phyloP scores from a whole-genome alignment of 306 rosid genomes.

The Castanospermum australe region DNA sequence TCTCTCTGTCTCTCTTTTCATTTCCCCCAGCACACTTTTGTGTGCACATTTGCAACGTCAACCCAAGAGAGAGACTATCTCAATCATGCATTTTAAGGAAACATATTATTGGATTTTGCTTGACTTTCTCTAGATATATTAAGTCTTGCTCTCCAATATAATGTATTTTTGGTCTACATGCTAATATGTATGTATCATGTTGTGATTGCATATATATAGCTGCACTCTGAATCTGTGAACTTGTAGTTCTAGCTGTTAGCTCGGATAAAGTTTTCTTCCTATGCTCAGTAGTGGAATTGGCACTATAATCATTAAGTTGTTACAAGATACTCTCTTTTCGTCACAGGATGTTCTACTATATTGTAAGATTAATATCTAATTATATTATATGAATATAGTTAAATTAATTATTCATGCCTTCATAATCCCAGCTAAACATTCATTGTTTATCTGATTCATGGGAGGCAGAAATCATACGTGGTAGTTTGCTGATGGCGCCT shows the following conservation, averaged over 20 bases:
- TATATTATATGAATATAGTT: not conserved
- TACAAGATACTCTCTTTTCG: not conserved
- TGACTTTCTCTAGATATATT: not conserved
- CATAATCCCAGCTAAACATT: conserved; percentile 40
- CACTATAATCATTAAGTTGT: not conserved
- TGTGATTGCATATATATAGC: not conserved
- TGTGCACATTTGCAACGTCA: not conserved
- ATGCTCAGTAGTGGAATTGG: not conserved
- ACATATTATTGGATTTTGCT: not conserved
- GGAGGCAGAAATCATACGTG: conserved; percentile 38
- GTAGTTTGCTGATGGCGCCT: conserved; percentile 44
- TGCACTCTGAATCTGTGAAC: not conserved
- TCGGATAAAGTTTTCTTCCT: not conserved
- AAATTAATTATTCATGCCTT: conserved; percentile 20
- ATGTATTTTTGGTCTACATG: not conserved
- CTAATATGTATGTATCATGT: not conserved
- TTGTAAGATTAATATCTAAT: not conserved
- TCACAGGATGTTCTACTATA: not conserved
- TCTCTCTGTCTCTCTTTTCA: not conserved
- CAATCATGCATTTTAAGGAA: not conserved
- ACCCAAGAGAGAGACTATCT: not conserved
- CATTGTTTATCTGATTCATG: conserved; percentile 47
- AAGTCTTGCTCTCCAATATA: not conserved
- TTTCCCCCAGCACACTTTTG: not conserved
- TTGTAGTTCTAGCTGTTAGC: not conserved